Base-by-base conservation (phyloP, 768 basidiomycete genomes). In the Boletus rubescentipes region DNA sequence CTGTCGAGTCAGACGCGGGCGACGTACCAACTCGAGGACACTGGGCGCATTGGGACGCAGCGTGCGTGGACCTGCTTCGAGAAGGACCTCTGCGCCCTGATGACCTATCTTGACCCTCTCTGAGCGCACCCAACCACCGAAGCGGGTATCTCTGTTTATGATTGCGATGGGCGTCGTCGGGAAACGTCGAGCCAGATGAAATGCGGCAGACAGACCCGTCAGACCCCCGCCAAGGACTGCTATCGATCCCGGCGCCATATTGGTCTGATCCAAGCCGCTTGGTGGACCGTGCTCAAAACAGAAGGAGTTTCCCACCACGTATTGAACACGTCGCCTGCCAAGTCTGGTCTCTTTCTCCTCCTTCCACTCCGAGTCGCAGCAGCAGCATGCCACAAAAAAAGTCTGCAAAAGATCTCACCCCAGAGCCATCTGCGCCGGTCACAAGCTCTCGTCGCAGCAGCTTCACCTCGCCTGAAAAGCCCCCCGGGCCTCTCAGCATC, bases 21-120 rank as follows among this genome's bases (percentile, higher is more conserved):
- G 32, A 70, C 51, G 69, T 64, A 93, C 96, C 73, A 98, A 67
- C 63, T 93, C 89, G 12, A 98, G 73, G 31, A 93, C 78, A 4
- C 86, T 73, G 52, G 79, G 81, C 7, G 89, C 82, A 46, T 85
- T 84, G 0, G 95, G 92, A 35, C 94, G 72, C 30, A 99, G 74
- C 15, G 91, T 95, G 37, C 95, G 76, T 23, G 96, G 94, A 1
- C 96, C 96, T 21, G 82, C 78, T 73, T 99, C 96, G 6, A 98
- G 74, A 4, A 91, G 65, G 10, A 93, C 77, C 5, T 67, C 64
- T 12, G 72, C 73, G 8, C 66, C 67, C 37, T 67, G 59, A 37
- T 54, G 67, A 9, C 42, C n/a, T 5, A 15, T 9, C 9, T 72
- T 59, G 20, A 86, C 75, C 16, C 79, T 77, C 51, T 84, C 78